Evolutionary conservation across 305 asterid species (phyloP), one percentile per base, ranked within the genome.

Genomic region (Caryopteris hybrid): DNA sequence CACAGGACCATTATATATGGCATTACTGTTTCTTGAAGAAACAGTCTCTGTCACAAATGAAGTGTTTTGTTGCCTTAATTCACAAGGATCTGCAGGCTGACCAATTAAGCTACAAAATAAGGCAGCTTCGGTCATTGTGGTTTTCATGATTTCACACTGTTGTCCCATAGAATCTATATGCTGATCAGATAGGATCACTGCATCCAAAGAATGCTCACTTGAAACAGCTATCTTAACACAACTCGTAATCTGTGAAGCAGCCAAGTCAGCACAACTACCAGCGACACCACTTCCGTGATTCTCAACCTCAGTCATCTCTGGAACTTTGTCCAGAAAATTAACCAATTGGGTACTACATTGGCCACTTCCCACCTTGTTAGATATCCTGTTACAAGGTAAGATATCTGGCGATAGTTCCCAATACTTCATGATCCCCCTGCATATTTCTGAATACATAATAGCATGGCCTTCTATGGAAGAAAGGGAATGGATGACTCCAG

Each of bases 341-440:
- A 61, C 59, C 50, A 71, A 70, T 17, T 68, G 70, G 42, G 56
- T 22, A 41, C 7, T 27, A 39, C 64, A 61, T 54, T 65, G 66
- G 67, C 62, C 61, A 56, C 56, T 34, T 62, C 68, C 76, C 47
- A 71, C 69, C 48, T 62, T 64, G 25, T 78, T 70, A 76, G 81
- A 50, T 67, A 61, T 58, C 62, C 33, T 70, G 55, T 45, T 39
- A 80, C 64, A 31, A 61, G 83, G 83, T 52, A 78, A 68, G 34
- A 76, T 53, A 22, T 64, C 76, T 74, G 61, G 75, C 21, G 91
- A 84, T 60, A 89, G 46, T 75, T 76, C 81, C 97, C 95, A 95
- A 76, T 83, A 87, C 63, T 84, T 83, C 70, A 85, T 72, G 47
- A 92, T 84, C 74, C 85, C 95, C 80, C 78, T 79, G 87, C 92